A percentile compares a stretch with the other conserved stretches of the same genome.
These are phyloP conservation scores for Clitoria ternatea DNA, from an alignment of 306 rosid genomes.

Conservation along the genomic window DNA sequence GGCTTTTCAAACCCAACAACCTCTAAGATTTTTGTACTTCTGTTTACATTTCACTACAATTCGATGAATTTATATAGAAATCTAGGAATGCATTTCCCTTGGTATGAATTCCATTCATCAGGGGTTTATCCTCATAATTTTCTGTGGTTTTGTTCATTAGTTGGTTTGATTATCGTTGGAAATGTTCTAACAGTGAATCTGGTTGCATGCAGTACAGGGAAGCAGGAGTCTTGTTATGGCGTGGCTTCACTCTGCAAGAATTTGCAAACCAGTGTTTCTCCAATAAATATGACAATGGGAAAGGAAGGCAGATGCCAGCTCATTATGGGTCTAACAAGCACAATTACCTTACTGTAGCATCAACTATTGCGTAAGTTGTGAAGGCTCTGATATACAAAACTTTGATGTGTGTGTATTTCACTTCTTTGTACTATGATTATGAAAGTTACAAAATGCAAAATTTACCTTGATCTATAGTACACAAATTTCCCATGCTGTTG, in stretches of 20 bases:
- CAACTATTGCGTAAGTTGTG: slow-evolving; percentile 77
- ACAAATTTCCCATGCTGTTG: slow-evolving; percentile 92
- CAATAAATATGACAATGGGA: slow-evolving; percentile 74
- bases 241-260: slow-evolving; percentile 84
- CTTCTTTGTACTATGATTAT: not conserved
- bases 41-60: not conserved
- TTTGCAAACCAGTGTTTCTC: slow-evolving; percentile 81
- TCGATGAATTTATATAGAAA: not conserved
- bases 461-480: slow-evolving; percentile 43
- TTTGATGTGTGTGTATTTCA: not conserved
- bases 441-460: not conserved
- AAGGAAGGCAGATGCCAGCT: slow-evolving; percentile 91
- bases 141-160: not conserved
- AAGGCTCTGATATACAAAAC: not conserved
- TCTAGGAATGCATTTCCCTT: not conserved
- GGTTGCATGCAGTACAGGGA: slow-evolving; percentile 72
- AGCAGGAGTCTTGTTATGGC: slow-evolving; percentile 84
- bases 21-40: not conserved
- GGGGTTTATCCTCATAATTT: not conserved
- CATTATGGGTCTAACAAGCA: slow-evolving; percentile 87
- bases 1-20: too few relatives aligned
- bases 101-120: not conserved
- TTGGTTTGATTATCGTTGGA: not conserved
- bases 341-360: slow-evolving; percentile 79
- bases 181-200: slow-evolving; percentile 5